A percentile compares a stretch with the other conserved stretches of the same genome.
phyloP scores from a whole-genome alignment of 108 stramenopile genomes.

The Heterococcus sp. region DNA sequence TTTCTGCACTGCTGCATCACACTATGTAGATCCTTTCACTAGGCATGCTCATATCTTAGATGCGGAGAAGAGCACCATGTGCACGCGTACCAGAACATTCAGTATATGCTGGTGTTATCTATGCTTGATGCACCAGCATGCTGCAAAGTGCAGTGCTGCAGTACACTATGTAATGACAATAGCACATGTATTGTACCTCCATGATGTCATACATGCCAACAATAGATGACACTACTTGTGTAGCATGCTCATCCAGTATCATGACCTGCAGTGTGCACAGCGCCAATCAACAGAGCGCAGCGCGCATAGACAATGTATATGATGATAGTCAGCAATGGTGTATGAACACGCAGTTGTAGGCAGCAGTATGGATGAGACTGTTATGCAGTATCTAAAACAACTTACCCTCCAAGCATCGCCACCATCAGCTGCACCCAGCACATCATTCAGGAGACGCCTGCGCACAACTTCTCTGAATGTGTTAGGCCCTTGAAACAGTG shows the following conservation, averaged over 20 bases:
- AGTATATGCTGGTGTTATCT: no score
- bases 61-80: no score
- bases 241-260: slow-evolving; percentile 58
- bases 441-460: not conserved
- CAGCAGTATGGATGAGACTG: not conserved
- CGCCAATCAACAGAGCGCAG: not conserved
- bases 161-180: not conserved
- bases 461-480: not conserved
- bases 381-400: not conserved
- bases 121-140: no score
- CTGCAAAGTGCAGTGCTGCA: no score
- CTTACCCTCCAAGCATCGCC: not conserved
- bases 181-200: slow-evolving; percentile 47
- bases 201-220: slow-evolving; percentile 66
- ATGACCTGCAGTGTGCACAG: slow-evolving; percentile 28
- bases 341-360: not conserved
- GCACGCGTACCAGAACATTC: no score
- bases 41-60: no score
- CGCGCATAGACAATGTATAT: not conserved
- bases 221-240: slow-evolving; percentile 55
- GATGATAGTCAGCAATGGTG: not conserved
- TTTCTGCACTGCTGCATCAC: no score
- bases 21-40: no score
- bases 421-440: not conserved
- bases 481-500: not conserved